Evolutionary conservation across 805 yeast species (phyloP).

Genomic region (Starmerella vitae): DNA sequence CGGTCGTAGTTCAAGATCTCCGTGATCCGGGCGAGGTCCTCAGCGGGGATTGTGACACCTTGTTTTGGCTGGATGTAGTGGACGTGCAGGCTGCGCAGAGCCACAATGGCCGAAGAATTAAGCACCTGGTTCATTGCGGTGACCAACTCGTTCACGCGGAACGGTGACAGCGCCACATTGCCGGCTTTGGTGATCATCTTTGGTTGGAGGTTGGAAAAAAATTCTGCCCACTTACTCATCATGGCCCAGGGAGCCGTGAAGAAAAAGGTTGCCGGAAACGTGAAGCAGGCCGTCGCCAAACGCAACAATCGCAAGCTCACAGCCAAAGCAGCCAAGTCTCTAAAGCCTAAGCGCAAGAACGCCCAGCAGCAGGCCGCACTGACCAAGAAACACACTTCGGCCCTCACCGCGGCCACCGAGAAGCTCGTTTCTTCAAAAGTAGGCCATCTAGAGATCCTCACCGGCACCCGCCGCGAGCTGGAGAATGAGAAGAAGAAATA

Average conservation of each 20-base stretch:
- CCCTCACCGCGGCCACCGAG: constrained; percentile 55
- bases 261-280: constrained; percentile 10
- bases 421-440: constrained; percentile 76
- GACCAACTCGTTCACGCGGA: constrained; percentile 63
- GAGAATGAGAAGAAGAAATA: constrained; percentile 41
- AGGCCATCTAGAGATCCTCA: constrained; percentile 82
- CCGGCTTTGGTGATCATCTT: constrained; percentile 34
- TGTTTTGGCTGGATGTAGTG: constrained; percentile 60
- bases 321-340: constrained; percentile 35
- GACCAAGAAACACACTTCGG: constrained; percentile 43
- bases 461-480: constrained; percentile 76
- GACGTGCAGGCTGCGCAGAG: constrained; percentile 59
- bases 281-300: constrained; percentile 13
- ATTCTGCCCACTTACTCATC: too few species aligned
- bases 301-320: constrained; percentile 25
- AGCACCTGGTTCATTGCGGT: constrained; percentile 61
- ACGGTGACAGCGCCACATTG: constrained; percentile 76
- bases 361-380: constrained; percentile 47
- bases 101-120: constrained; percentile 50
- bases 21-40: constrained; percentile 29
- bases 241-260: constrained; percentile 31
- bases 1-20: constrained; percentile 63
- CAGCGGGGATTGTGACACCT: constrained; percentile 21
- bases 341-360: constrained; percentile 46
- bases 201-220: not conserved